Conservation (phyloP, 208 protist species). For the Trypanosoma caninum region DNA sequence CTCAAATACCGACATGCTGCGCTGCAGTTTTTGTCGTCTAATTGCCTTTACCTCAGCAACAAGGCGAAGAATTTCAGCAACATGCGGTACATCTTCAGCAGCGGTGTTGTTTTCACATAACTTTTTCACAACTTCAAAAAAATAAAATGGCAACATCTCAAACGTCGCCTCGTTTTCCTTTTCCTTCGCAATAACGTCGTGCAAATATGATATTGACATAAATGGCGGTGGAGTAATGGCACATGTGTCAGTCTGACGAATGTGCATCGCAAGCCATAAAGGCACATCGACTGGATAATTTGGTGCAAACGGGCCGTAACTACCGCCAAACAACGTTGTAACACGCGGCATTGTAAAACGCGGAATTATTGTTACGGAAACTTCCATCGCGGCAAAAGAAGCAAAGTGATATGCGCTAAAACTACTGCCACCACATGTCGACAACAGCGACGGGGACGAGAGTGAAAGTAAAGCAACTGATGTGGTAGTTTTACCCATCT, state of each 20-base stretch:
- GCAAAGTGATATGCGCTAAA: slow-evolving; percentile 85
- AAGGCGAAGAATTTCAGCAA: slow-evolving; percentile 68
- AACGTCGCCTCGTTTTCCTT: slow-evolving; percentile 64
- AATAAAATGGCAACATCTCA: slow-evolving; percentile 81
- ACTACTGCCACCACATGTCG: slow-evolving; percentile 5
- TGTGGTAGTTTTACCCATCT: not conserved
- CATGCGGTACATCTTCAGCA: slow-evolving; percentile 50
- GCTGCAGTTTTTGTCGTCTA: slow-evolving; percentile 76
- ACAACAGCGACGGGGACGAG: not conserved
- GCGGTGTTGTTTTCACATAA: slow-evolving; percentile 31
- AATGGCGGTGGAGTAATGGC: slow-evolving; percentile 57
- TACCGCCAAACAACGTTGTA: slow-evolving; percentile 44
- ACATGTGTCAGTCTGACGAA: slow-evolving; percentile 83
- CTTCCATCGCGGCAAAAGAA: slow-evolving; percentile 73
- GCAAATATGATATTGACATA: slow-evolving; percentile 49
- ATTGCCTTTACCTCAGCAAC: slow-evolving; percentile 68
- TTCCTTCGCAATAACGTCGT: slow-evolving; percentile 56
- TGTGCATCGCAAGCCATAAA: slow-evolving; percentile 82
- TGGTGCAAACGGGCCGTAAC: slow-evolving; percentile 74
- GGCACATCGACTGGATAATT: slow-evolving; percentile 80
- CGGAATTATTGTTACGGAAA: slow-evolving; percentile 65
- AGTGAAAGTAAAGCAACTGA: not conserved
- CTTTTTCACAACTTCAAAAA: slow-evolving; percentile 80
- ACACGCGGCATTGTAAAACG: slow-evolving; percentile 78
- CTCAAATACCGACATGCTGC: slow-evolving; percentile 80